A percentile compares a stretch with the other conserved stretches of the same genome.
Conservation (phyloP, 305 asterid genomes). For the Lippia alba region DNA sequence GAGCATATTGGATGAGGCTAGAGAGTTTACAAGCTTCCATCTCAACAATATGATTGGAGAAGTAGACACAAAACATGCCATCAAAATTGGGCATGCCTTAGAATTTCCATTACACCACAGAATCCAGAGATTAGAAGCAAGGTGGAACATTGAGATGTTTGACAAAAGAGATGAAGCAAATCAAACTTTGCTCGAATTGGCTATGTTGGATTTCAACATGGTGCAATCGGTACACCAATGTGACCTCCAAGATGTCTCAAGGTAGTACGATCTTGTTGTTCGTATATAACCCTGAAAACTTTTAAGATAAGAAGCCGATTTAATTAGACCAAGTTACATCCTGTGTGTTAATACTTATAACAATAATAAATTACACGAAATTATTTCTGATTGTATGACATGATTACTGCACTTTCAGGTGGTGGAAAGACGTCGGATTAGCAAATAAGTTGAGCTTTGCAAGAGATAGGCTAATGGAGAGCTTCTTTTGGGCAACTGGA, state of each 20-base stretch:
- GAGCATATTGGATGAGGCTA: conserved; percentile 19
- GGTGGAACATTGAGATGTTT: conserved; percentile 35
- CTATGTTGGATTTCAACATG: conserved; percentile 30
- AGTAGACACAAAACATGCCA: conserved; percentile 9
- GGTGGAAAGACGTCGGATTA: conserved; percentile 28
- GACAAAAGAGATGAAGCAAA: conserved; percentile 10
- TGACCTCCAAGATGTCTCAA: conserved; percentile 26
- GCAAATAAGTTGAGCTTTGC: conserved; percentile 34
- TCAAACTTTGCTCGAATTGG: conserved; percentile 23
- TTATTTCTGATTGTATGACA: too few species aligned
- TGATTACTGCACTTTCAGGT: conserved; percentile 5
- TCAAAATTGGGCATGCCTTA: conserved; percentile 27
- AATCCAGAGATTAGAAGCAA: conserved; percentile 32
- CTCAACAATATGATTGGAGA: neutral
- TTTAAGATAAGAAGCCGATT: too few species aligned
- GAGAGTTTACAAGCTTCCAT: conserved; percentile 22
- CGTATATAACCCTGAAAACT: too few species aligned
- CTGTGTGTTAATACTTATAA: too few species aligned
- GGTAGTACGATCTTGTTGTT: conserved; percentile 6
- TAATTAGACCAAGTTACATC: too few species aligned
- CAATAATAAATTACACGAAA: too few species aligned
- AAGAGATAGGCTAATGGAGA: conserved; percentile 29
- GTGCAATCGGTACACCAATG: conserved; percentile 28
- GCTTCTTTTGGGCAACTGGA: conserved; percentile 29
- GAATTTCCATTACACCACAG: conserved; percentile 31